Conservation (phyloP, 331 rosid genomes). For the Malus hybrid region DNA sequence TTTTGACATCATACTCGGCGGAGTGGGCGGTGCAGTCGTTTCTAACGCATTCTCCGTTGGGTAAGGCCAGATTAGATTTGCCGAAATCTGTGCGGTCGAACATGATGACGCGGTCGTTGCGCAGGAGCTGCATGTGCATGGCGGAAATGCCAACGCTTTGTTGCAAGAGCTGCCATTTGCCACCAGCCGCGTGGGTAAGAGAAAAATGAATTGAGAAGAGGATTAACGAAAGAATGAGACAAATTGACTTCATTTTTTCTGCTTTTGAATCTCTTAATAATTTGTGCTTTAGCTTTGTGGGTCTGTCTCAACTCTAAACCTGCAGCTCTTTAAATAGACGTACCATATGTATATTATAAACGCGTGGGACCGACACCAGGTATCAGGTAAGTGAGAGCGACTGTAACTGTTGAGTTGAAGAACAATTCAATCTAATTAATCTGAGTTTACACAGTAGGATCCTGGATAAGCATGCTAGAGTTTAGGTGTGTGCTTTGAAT, state of each 20-base stretch:
- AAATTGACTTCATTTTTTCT: neutral
- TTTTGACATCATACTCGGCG: constrained; percentile 48
- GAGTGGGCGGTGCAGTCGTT: constrained; percentile 93
- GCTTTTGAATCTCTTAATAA: neutral
- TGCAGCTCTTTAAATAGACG: neutral
- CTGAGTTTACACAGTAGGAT: neutral
- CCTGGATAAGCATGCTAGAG: neutral
- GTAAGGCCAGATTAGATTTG: constrained; percentile 45
- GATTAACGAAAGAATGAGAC: neutral
- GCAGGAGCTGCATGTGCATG: constrained; percentile 93
- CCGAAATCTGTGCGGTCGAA: constrained; percentile 94
- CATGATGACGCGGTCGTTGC: constrained; percentile 66
- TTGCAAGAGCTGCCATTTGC: constrained; percentile 51
- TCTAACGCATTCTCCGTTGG: constrained; percentile 43
- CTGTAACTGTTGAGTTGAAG: neutral
- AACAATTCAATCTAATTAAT: neutral
- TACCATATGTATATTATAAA: neutral
- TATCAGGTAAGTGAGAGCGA: neutral
- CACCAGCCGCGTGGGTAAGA: constrained; percentile 26
- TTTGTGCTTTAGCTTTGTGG: neutral
- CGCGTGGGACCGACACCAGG: neutral
- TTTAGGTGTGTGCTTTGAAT: neutral
- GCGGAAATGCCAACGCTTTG: constrained; percentile 59
- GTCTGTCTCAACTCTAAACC: neutral
- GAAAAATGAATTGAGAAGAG: neutral